These are phyloP conservation scores for Yamadazyma akitaensis DNA, from an alignment of 805 yeast species.

Conservation along the genomic window DNA sequence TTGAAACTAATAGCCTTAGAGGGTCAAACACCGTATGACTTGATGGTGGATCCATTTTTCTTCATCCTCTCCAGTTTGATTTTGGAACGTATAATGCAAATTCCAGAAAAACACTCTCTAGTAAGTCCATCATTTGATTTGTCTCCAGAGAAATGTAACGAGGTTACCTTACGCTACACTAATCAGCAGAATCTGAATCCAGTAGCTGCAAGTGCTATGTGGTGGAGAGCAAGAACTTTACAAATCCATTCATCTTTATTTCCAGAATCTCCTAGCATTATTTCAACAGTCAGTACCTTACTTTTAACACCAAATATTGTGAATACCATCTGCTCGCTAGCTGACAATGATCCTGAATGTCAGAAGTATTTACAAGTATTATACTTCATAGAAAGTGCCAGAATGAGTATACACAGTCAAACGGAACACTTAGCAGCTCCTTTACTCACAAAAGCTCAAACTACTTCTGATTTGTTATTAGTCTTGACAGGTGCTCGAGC, in stretches of 20 bases:
- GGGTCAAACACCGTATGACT: slow-evolving; percentile 71
- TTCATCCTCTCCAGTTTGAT: slow-evolving; percentile 27
- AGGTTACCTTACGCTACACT: slow-evolving; percentile 9
- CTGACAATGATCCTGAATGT: slow-evolving; percentile 26
- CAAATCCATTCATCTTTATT: slow-evolving; percentile 63
- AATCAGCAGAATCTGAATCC: slow-evolving; percentile 21
- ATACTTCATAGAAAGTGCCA: slow-evolving; percentile 65
- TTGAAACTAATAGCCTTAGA: slow-evolving; percentile 46
- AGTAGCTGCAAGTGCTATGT: slow-evolving; percentile 47
- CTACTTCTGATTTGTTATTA: slow-evolving; percentile 56
- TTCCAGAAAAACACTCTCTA: slow-evolving; percentile 13
- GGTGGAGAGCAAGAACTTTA: slow-evolving; percentile 77
- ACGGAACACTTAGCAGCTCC: slow-evolving; percentile 61
- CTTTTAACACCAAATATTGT: slow-evolving; percentile 34
- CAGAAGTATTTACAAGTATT: slow-evolving; percentile 40
- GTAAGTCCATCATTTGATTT: slow-evolving; percentile 1
- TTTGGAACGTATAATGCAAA: slow-evolving; percentile 43
- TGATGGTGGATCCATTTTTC: slow-evolving; percentile 34
- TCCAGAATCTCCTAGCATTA: slow-evolving; percentile 56
- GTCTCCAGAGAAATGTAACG: slow-evolving; percentile 3
- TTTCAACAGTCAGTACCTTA: slow-evolving; percentile 40
- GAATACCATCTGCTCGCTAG: slow-evolving; percentile 26
- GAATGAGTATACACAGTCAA: slow-evolving; percentile 58
- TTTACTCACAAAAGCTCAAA: slow-evolving; percentile 52
- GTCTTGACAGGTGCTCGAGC: slow-evolving; percentile 87